Evolutionary conservation across 2,329 filamentous ascomycete species (phyloP).

Genomic region (Mollisia scopiformis): DNA sequence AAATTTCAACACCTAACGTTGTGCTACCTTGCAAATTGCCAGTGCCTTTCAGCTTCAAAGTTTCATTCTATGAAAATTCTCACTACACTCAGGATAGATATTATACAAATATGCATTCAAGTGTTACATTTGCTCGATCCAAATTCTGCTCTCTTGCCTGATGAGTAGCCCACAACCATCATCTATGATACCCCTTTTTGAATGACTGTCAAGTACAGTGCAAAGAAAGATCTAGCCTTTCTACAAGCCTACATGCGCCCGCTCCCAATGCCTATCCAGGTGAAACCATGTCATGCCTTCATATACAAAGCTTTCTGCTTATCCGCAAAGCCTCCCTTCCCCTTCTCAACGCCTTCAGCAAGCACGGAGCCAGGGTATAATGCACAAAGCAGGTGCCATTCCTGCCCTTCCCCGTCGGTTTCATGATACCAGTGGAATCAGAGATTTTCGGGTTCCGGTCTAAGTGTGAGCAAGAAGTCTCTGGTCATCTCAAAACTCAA

Average conservation of each 20-base stretch:
- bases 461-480: constrained; percentile 76
- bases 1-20: no score
- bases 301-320: constrained; percentile 36
- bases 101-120: not conserved
- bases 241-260: constrained; percentile 32
- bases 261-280: constrained; percentile 33
- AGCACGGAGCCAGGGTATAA: not conserved
- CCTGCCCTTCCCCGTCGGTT: constrained; percentile 5
- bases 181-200: constrained; percentile 24
- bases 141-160: constrained; percentile 1
- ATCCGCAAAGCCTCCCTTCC: not conserved
- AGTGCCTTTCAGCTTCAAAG: no score
- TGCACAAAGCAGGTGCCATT: constrained; percentile 10
- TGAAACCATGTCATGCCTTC: constrained; percentile 17
- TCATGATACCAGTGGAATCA: constrained; percentile 6
- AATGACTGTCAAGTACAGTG: constrained; percentile 16
- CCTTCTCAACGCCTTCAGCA: not conserved
- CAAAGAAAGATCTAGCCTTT: constrained; percentile 32
- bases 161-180: not conserved
- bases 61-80: no score
- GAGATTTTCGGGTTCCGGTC: constrained; percentile 40
- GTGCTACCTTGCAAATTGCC: no score
- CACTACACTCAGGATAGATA: no score
- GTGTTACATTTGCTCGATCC: not conserved
- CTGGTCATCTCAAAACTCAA: constrained; percentile 93